These are phyloP conservation scores for Coniosporium tulheliwenetii DNA, from an alignment of 2,329 filamentous ascomycete species.

Conservation along the genomic window DNA sequence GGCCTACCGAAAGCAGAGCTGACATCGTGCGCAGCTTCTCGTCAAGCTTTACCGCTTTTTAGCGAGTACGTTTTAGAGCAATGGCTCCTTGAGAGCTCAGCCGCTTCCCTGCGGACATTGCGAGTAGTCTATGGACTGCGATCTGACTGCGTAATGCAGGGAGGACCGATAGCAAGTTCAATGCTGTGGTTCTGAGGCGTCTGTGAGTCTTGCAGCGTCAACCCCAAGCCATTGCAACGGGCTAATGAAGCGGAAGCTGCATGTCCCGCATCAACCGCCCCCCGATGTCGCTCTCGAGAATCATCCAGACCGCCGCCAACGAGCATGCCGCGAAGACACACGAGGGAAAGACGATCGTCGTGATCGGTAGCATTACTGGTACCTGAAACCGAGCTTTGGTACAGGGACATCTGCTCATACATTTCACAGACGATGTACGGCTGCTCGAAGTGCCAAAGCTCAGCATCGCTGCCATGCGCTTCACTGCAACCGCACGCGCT, in stretches of 20 bases:
- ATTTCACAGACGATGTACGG: constrained; percentile 66
- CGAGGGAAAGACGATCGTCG: constrained; percentile 70
- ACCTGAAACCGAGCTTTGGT: no score
- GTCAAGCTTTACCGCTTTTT: constrained; percentile 98
- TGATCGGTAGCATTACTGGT: constrained; percentile 78
- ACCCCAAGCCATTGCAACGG: no score
- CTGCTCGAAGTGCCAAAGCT: constrained; percentile 82
- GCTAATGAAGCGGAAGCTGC: constrained; percentile 29
- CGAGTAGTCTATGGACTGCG: no score
- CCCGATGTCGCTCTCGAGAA: constrained; percentile 85
- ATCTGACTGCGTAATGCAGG: constrained; percentile 32
- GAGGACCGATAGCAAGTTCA: constrained; percentile 94
- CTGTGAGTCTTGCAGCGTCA: constrained; percentile 26
- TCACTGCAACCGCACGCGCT: constrained; percentile 90
- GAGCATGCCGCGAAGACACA: constrained; percentile 37
- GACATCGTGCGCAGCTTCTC: constrained; percentile 40
- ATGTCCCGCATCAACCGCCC: constrained; percentile 98
- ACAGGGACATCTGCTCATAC: no score
- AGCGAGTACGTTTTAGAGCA: constrained; percentile 52
- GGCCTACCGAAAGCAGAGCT: no score
- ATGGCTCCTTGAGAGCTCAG: no score
- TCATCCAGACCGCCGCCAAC: constrained; percentile 47
- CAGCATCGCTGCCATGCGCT: constrained; percentile 83
- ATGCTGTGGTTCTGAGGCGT: constrained; percentile 94
- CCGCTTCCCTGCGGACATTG: no score